These are phyloP conservation scores for Arthroderma sp. DNA, from an alignment of 2,329 filamentous ascomycete genomes.

Conservation along the genomic window DNA sequence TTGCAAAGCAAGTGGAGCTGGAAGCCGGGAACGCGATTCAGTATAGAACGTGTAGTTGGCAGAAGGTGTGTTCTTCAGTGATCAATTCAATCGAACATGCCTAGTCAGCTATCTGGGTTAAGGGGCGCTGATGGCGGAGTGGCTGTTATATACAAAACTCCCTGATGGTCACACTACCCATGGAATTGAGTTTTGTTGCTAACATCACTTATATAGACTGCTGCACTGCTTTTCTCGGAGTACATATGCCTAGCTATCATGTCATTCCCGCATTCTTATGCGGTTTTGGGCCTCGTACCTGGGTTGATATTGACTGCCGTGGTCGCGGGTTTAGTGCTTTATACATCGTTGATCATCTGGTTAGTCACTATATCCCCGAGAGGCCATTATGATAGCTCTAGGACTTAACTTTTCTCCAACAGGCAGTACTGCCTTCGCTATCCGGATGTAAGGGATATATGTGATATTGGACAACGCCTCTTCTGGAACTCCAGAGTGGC, in stretches of 20 bases:
- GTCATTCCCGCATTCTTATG: constrained; percentile 92
- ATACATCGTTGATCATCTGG: constrained; percentile 61
- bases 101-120: too few relatives aligned
- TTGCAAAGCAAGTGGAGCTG: constrained; percentile 58
- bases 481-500: constrained; percentile 73
- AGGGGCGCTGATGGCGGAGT: not conserved
- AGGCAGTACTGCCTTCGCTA: constrained; percentile 87
- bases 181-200: too few relatives aligned
- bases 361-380: constrained; percentile 19
- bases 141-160: not conserved
- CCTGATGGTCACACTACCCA: too few relatives aligned
- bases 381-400: too few relatives aligned
- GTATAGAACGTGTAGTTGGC: constrained; percentile 88
- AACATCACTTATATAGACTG: constrained; percentile 40
- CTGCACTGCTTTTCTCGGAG: constrained; percentile 79
- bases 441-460: constrained; percentile 82
- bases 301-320: constrained; percentile 72
- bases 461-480: constrained; percentile 88
- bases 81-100: too few relatives aligned
- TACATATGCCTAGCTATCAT: constrained; percentile 91
- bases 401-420: constrained; percentile 16
- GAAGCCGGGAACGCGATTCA: constrained; percentile 71
- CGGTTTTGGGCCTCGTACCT: constrained; percentile 71
- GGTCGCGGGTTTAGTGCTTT: constrained; percentile 65
- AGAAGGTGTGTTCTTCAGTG: constrained; percentile 46